Percentiles rank a stretch among this genome's conserved stretches.
phyloP scores from a whole-genome alignment of 1,139 yeast species.

The Wickerhamiella infanticola region DNA sequence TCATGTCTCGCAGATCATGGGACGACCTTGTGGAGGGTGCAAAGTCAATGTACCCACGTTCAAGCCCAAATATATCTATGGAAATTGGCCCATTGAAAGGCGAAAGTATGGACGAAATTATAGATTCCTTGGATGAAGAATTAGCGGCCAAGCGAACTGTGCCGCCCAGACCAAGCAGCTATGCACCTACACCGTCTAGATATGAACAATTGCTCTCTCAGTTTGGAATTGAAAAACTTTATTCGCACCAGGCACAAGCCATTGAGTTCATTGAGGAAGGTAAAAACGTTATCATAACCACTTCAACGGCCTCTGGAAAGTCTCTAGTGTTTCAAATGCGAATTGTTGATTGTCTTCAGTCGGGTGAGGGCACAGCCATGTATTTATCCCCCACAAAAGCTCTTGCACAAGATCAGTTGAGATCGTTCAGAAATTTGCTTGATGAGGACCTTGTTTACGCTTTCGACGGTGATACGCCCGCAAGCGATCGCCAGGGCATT shows the following conservation, averaged over 20 bases:
- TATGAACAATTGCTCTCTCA: constrained; percentile 36
- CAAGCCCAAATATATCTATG: neutral
- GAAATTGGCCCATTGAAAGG: neutral
- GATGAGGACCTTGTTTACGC: constrained; percentile 40
- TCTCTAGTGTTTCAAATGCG: constrained; percentile 85
- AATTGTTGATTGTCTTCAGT: constrained; percentile 37
- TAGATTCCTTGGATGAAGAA: neutral
- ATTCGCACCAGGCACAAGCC: constrained; percentile 72
- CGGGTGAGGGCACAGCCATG: constrained; percentile 53
- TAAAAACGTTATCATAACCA: constrained; percentile 65
- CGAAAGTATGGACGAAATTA: neutral
- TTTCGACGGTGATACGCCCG: constrained; percentile 85
- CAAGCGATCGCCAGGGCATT: constrained; percentile 35
- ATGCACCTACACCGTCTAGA: constrained; percentile 21
- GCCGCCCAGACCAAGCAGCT: constrained; percentile 33
- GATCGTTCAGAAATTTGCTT: constrained; percentile 41
- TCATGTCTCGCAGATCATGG: neutral
- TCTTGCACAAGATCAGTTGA: constrained; percentile 85
- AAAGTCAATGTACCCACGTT: constrained; percentile 12
- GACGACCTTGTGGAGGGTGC: neutral
- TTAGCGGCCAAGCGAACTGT: constrained; percentile 13
- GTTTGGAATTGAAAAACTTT: constrained; percentile 36
- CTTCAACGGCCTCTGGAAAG: constrained; percentile 92
- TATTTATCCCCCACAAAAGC: constrained; percentile 95
- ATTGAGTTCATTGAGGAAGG: constrained; percentile 39